A percentile compares a stretch with the other conserved stretches of the same genome.
Conservation (phyloP, 495 filamentous ascomycete genomes). For the Chaetomium fimeti region DNA sequence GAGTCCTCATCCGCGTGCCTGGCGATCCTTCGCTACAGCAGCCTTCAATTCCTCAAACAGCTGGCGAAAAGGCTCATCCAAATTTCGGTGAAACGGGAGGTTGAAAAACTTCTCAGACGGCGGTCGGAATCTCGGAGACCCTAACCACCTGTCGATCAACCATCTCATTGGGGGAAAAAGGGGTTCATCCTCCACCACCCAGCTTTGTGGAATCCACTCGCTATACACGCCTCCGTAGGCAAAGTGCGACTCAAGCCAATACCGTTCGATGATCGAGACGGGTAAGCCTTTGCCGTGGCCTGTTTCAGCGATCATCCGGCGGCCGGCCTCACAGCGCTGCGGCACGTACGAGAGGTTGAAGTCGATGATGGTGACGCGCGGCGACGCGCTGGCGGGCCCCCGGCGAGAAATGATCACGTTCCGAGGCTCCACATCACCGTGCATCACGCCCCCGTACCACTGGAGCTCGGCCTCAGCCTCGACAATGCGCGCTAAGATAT, state of each 20-base stretch:
- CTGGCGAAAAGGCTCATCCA: not conserved
- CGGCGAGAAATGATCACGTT: constrained; percentile 10
- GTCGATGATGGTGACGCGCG: constrained; percentile 7
- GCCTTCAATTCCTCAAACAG: not conserved
- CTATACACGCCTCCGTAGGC: not conserved
- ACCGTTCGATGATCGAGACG: not conserved
- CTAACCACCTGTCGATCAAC: not conserved
- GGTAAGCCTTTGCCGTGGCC: not conserved
- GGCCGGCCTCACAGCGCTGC: not conserved
- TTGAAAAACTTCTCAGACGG: not conserved
- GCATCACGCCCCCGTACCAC: not conserved
- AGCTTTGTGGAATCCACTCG: constrained; percentile 5
- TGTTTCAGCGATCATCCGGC: not conserved
- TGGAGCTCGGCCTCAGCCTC: not conserved
- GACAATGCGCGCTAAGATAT: constrained; percentile 1
- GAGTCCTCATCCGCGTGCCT: not conserved
- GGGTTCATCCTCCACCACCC: not conserved
- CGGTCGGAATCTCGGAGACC: constrained; percentile 1
- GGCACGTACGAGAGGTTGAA: constrained; percentile 11
- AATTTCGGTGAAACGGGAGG: not conserved
- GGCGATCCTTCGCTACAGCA: not conserved
- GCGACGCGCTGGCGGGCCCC: not conserved
- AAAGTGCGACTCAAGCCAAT: not conserved
- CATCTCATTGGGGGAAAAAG: not conserved
- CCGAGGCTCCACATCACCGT: constrained; percentile 9